These are phyloP conservation scores for Pugionium cornutum DNA, from an alignment of 345 rosid genomes.

Conservation along the genomic window DNA sequence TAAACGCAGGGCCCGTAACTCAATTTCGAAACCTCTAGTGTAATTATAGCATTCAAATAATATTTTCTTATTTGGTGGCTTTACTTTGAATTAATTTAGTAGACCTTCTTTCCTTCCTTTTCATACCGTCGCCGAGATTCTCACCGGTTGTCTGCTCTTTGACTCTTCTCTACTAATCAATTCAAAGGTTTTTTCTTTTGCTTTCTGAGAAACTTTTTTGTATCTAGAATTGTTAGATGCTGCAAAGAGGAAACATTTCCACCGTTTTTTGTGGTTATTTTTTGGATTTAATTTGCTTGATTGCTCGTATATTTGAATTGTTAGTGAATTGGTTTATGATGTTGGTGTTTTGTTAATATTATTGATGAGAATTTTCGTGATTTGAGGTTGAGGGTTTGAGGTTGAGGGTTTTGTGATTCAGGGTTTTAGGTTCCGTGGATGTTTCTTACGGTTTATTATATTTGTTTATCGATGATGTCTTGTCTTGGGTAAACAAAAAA, in stretches of 20 bases:
- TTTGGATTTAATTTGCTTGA: constrained; percentile 6
- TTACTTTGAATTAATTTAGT: constrained; percentile 7
- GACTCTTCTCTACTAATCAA: constrained; percentile 1
- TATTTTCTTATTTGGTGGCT: constrained; percentile 15
- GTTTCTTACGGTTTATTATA: constrained; percentile 13
- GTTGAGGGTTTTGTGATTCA: constrained; percentile 11
- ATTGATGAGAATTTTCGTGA: background rate
- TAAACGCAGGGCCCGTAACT: background rate
- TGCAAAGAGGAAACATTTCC: background rate
- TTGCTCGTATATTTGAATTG: constrained; percentile 16
- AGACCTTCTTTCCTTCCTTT: background rate
- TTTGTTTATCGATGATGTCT: background rate
- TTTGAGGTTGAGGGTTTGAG: constrained; percentile 6
- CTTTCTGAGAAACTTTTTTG: background rate
- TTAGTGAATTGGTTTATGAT: background rate
- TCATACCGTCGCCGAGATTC: constrained; percentile 12
- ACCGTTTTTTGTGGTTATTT: background rate
- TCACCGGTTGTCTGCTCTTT: constrained; percentile 9
- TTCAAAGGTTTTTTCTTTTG: constrained; percentile 12
- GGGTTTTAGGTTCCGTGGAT: constrained; percentile 13
- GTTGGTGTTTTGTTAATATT: constrained; percentile 12
- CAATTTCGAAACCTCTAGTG: background rate
- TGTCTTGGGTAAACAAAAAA: background rate
- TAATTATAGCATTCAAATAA: too few species aligned
- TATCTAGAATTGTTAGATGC: background rate